A percentile compares a stretch with the other conserved stretches of the same genome.
phyloP scores from a whole-genome alignment of 257 asterid genomes.

The Mitragyna speciosa region DNA sequence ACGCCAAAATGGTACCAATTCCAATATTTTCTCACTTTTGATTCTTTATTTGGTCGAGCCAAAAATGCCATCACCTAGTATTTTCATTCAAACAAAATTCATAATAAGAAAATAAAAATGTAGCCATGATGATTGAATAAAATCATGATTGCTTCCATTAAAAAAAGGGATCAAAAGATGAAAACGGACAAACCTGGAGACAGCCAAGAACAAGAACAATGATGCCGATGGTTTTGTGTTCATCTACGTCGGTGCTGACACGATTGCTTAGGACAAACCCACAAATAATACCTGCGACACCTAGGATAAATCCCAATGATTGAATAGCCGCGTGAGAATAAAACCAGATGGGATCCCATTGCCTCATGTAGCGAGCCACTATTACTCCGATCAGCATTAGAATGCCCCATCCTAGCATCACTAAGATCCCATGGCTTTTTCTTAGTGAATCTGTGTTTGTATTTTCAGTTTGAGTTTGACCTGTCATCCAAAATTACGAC shows the following conservation, averaged over 20 bases:
- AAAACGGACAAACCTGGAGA: slow-evolving; percentile 58
- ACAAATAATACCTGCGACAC: slow-evolving; percentile 59
- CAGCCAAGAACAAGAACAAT: slow-evolving; percentile 62
- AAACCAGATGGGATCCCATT: slow-evolving; percentile 86
- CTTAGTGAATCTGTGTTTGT: slow-evolving; percentile 39
- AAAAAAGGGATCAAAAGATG: too few species aligned
- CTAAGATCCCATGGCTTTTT: slow-evolving; percentile 72
- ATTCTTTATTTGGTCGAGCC: slow-evolving; percentile 64
- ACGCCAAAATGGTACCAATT: slow-evolving; percentile 74
- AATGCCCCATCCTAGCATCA: slow-evolving; percentile 87
- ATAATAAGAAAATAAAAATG: background rate
- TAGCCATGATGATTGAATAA: background rate
- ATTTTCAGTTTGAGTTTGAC: slow-evolving; percentile 42
- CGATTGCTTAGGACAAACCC: slow-evolving; percentile 68
- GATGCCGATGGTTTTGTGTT: slow-evolving; percentile 78
- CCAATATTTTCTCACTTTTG: slow-evolving; percentile 79
- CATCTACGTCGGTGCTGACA: slow-evolving; percentile 36
- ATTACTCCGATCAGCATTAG: slow-evolving; percentile 72
- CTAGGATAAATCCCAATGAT: slow-evolving; percentile 61
- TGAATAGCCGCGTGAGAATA: slow-evolving; percentile 63
- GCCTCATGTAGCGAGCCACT: slow-evolving; percentile 72
- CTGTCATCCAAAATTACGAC: slow-evolving; percentile 26
- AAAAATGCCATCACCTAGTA: slow-evolving; percentile 66
- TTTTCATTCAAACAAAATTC: background rate
- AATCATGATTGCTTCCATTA: background rate